A percentile compares a stretch with the other conserved stretches of the same genome.
phyloP scores from a whole-genome alignment of 129 eudicot species.

The Tanacetum coccineum region DNA sequence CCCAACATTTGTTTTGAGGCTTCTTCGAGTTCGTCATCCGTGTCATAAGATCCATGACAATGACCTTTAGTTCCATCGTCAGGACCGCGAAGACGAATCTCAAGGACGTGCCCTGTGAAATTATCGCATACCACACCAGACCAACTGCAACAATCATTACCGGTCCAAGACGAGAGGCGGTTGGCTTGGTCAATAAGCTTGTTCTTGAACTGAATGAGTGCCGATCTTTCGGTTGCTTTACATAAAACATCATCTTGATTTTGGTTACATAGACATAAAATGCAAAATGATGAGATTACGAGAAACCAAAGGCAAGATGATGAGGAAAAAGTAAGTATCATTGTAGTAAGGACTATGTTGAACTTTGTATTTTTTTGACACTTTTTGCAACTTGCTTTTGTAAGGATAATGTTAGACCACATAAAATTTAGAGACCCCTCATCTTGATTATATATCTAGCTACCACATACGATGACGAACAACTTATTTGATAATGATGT shows the following conservation, averaged over 20 bases:
- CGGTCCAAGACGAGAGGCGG: slow-evolving; percentile 21
- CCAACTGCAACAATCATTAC: slow-evolving; percentile 20
- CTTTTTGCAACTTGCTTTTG: too few relatives aligned
- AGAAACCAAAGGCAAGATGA: slow-evolving; percentile 15
- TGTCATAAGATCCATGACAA: neutral
- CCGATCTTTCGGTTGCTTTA: slow-evolving; percentile 5
- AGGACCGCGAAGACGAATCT: slow-evolving; percentile 15
- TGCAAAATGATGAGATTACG: slow-evolving; percentile 4
- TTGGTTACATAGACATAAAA: neutral
- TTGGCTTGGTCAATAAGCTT: slow-evolving; percentile 16
- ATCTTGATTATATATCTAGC: too few relatives aligned
- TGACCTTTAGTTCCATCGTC: neutral
- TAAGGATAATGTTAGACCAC: too few relatives aligned
- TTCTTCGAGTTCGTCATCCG: neutral
- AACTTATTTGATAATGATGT: too few relatives aligned
- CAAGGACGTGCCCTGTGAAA: slow-evolving; percentile 10
- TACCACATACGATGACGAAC: too few relatives aligned
- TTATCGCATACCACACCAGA: slow-evolving; percentile 16
- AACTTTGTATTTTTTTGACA: too few relatives aligned
- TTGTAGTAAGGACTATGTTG: neutral
- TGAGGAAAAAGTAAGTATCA: neutral
- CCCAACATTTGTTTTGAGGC: slow-evolving; percentile 5
- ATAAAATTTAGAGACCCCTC: too few relatives aligned
- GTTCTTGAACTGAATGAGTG: slow-evolving; percentile 11
- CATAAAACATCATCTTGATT: slow-evolving; percentile 5